These are phyloP conservation scores for Podospora fimiseda DNA, from an alignment of 495 filamentous ascomycete genomes.

Conservation along the genomic window DNA sequence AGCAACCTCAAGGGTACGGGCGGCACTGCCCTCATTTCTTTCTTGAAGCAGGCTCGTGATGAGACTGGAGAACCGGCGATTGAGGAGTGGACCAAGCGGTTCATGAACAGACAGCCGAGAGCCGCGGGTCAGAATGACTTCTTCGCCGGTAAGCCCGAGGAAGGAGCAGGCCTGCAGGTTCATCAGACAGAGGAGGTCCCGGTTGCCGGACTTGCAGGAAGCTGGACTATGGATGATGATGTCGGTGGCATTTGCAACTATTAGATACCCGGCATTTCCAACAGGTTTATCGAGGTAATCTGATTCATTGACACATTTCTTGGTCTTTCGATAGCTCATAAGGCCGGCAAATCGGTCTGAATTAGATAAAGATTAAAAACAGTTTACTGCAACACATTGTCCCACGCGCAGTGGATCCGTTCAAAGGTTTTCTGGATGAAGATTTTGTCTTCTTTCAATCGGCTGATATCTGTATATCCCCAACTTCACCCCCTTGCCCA, in stretches of 20 bases:
- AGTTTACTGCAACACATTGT: no score
- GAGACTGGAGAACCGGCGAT: conserved; percentile 92
- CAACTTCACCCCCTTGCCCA: background rate
- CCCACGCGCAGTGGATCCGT: no score
- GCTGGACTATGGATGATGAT: conserved; percentile 75
- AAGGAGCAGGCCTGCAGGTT: conserved; percentile 16
- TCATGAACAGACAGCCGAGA: conserved; percentile 54
- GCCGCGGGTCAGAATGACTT: conserved; percentile 44
- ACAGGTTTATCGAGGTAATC: no score
- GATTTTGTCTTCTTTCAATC: no score
- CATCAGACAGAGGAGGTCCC: conserved; percentile 56
- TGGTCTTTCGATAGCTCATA: no score
- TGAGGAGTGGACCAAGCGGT: conserved; percentile 68
- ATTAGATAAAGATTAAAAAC: no score
- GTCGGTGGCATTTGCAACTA: conserved; percentile 55
- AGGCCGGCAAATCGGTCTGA: no score
- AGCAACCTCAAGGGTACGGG: conserved; percentile 80
- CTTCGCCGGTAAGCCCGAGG: conserved; percentile 56
- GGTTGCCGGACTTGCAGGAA: conserved; percentile 72
- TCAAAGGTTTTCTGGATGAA: no score
- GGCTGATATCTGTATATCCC: background rate
- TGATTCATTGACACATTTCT: no score
- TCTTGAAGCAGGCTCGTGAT: conserved; percentile 87
- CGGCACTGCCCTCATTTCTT: conserved; percentile 85
- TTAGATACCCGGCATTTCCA: conserved; percentile 14